A percentile compares a stretch with the other conserved stretches of the same genome.
Conservation (phyloP, 148 eudicot genomes). For the Polygonum aviculare region DNA sequence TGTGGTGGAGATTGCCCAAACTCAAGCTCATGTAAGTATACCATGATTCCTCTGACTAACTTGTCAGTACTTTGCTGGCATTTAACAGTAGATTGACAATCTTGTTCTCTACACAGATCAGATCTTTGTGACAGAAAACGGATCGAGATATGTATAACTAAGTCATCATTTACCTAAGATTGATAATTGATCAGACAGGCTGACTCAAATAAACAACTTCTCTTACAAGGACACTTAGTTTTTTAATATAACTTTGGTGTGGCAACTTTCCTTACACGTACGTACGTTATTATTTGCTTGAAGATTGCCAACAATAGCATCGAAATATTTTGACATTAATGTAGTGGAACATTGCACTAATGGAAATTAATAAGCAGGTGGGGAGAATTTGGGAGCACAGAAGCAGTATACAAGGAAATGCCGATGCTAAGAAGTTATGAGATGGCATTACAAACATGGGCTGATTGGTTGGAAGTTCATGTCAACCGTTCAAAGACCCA, state of each 20-base stretch:
- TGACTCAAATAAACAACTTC: too few relatives aligned
- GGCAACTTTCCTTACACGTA: too few relatives aligned
- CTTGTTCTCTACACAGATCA: background rate
- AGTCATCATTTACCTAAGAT: background rate
- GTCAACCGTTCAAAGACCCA: constrained; percentile 47
- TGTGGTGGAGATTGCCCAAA: constrained; percentile 74
- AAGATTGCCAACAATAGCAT: too few relatives aligned
- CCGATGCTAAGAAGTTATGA: constrained; percentile 59
- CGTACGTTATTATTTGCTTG: too few relatives aligned
- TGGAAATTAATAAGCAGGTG: constrained; percentile 28
- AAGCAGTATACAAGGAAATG: constrained; percentile 52
- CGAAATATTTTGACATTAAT: too few relatives aligned
- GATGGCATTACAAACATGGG: constrained; percentile 74
- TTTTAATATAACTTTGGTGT: too few relatives aligned
- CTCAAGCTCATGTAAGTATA: constrained; percentile 38
- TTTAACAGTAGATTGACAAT: constrained; percentile 40
- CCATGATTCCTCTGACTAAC: constrained; percentile 18
- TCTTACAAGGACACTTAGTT: too few relatives aligned
- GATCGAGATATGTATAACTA: background rate
- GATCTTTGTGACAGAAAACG: background rate
- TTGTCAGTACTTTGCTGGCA: background rate
- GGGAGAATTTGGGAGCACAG: constrained; percentile 67
- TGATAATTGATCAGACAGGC: too few relatives aligned
- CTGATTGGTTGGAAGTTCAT: constrained; percentile 75
- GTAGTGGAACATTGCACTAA: background rate